phyloP scores from a whole-genome alignment of 1,284 basidiomycete species.

The Apiotrichum mycotoxinovorans region DNA sequence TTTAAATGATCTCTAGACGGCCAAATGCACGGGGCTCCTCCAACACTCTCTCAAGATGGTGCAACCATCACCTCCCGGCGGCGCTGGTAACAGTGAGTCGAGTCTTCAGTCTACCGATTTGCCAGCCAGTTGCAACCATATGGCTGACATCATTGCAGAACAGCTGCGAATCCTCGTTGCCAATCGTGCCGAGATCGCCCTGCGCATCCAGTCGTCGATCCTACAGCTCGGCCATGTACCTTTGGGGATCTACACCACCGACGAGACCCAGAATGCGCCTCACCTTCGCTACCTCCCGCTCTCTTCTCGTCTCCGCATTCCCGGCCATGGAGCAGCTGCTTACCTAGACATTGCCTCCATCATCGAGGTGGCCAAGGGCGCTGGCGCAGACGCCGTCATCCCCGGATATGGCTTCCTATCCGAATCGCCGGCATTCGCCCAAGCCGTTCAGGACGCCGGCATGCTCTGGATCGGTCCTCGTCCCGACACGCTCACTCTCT shows the following conservation, averaged over 20 bases:
- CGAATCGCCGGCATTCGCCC: conserved; percentile 61
- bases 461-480: conserved; percentile 63
- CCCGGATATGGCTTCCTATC: conserved; percentile 84
- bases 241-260: conserved; percentile 15
- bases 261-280: conserved; percentile 11
- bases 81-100: too few relatives aligned
- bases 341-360: conserved; percentile 16
- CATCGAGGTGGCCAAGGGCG: conserved; percentile 11
- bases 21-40: too few relatives aligned
- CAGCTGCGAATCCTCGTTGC: conserved; percentile 17
- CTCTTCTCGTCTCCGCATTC: conserved; percentile 13
- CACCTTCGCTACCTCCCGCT: conserved; percentile 11
- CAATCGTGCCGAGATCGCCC: conserved; percentile 21
- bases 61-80: too few relatives aligned
- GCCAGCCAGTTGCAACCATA: too few relatives aligned
- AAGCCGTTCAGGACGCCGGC: conserved; percentile 54
- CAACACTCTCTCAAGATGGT: too few relatives aligned
- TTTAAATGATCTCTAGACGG: too few relatives aligned
- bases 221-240: conserved; percentile 14
- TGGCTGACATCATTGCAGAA: too few relatives aligned
- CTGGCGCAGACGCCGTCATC: conserved; percentile 16
- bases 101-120: too few relatives aligned
- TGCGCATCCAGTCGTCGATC: conserved; percentile 18
- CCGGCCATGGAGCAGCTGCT: conserved; percentile 13
- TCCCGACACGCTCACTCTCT: conserved; percentile 56